These are phyloP conservation scores for Backusella sp. DNA, from an alignment of 192 early-diverging fungal genomes.

Conservation along the genomic window DNA sequence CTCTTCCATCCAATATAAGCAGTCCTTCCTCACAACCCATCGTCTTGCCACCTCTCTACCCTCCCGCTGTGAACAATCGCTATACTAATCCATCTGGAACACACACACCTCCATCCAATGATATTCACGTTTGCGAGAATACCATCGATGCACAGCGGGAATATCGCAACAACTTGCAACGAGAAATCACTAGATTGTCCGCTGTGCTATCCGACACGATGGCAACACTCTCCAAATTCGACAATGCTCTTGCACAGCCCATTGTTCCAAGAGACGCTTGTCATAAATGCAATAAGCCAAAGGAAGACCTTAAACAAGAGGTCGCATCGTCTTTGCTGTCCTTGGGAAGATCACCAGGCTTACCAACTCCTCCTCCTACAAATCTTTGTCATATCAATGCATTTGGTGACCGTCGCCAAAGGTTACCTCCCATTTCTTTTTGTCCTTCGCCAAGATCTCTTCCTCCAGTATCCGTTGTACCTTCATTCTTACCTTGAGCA, in stretches of 20 bases:
- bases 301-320: slow-evolving; percentile 8
- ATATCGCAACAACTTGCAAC: slow-evolving; percentile 20
- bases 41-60: not conserved
- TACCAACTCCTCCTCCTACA: not conserved
- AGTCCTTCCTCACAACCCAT: slow-evolving; percentile 5
- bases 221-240: slow-evolving; percentile 45
- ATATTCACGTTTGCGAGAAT: not conserved
- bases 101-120: not conserved
- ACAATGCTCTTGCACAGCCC: slow-evolving; percentile 15
- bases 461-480: not conserved
- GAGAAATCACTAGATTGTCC: slow-evolving; percentile 48
- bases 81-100: not conserved
- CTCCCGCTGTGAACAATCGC: not conserved
- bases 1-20: not conserved
- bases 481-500: slow-evolving; percentile 8
- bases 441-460: not conserved
- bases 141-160: not conserved
- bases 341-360: not conserved
- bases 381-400: not conserved
- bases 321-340: slow-evolving; percentile 25
- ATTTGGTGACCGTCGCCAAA: not conserved
- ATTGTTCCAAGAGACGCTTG: not conserved
- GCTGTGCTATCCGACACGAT: slow-evolving; percentile 45
- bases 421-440: not conserved
- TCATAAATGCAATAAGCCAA: not conserved